Evolutionary conservation across 2,329 filamentous ascomycete genomes (phyloP).

Genomic region (Aureobasidium namibiae): DNA sequence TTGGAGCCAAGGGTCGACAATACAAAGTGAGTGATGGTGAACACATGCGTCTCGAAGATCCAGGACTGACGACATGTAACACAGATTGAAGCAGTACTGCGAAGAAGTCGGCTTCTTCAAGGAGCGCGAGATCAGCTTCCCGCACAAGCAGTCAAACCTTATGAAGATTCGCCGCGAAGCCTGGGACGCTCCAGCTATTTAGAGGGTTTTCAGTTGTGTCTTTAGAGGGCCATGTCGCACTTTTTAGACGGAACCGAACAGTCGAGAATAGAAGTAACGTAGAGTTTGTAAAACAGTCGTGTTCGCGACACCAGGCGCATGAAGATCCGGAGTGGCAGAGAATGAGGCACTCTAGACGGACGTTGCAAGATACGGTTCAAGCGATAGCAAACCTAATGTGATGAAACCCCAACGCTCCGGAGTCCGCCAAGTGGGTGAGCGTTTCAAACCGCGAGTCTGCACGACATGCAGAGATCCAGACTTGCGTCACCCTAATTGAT

Average conservation of each 20-base stretch:
- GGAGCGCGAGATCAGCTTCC: conserved; percentile 76
- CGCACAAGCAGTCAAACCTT: conserved; percentile 86
- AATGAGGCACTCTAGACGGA: conserved; percentile 2
- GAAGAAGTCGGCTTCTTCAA: conserved; percentile 72
- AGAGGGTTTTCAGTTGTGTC: neutral
- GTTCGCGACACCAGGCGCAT: neutral
- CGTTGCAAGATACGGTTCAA: conserved; percentile 1
- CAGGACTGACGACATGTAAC: neutral
- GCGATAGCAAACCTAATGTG: neutral
- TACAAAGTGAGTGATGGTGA: conserved; percentile 54
- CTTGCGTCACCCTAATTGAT: neutral
- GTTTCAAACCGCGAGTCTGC: neutral
- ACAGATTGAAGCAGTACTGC: conserved; percentile 62
- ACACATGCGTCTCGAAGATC: neutral
- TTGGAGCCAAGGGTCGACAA: conserved; percentile 92
- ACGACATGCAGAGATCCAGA: neutral
- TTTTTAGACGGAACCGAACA: neutral
- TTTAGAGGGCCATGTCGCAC: neutral
- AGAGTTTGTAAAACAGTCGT: neutral
- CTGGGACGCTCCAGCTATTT: conserved; percentile 58
- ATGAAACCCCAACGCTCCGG: conserved; percentile 2
- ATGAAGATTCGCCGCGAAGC: conserved; percentile 71
- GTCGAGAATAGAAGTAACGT: neutral
- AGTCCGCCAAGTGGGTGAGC: neutral
- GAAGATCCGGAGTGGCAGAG: neutral